These are phyloP conservation scores for Acrasis kona DNA, from an alignment of 78 protist species.

Conservation along the genomic window DNA sequence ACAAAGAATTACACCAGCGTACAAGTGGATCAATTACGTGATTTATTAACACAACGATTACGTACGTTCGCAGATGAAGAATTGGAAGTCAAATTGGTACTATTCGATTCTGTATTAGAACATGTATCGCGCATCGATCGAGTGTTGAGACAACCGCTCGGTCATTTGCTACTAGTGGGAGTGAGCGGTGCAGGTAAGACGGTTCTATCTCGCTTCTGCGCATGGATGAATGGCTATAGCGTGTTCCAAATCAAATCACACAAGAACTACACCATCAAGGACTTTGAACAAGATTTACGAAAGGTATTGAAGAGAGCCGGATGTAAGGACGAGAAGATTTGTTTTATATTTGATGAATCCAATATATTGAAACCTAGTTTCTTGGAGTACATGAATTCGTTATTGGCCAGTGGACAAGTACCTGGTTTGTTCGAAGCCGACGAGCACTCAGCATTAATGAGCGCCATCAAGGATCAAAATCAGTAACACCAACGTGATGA, in stretches of 20 bases:
- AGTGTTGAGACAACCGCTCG: conserved; percentile 87
- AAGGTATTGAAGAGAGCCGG: conserved; percentile 83
- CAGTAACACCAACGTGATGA: neutral
- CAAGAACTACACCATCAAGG: conserved; percentile 55
- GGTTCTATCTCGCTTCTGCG: conserved; percentile 73
- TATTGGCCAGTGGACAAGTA: conserved; percentile 88
- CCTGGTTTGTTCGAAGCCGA: conserved; percentile 98
- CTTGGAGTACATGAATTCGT: conserved; percentile 95
- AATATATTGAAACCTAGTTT: conserved; percentile 84
- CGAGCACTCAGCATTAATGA: conserved; percentile 61
- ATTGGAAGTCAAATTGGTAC: conserved; percentile 78
- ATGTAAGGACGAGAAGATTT: conserved; percentile 78
- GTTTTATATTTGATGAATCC: conserved; percentile 92
- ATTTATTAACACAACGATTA: conserved; percentile 63
- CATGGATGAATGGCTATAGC: conserved; percentile 74
- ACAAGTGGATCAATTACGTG: conserved; percentile 62
- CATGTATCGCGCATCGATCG: conserved; percentile 88
- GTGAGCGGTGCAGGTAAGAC: conserved; percentile 90
- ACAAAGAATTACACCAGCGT: conserved; percentile 59
- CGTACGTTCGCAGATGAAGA: conserved; percentile 86
- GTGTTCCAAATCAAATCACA: conserved; percentile 56
- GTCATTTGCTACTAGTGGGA: conserved; percentile 88
- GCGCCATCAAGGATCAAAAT: conserved; percentile 5
- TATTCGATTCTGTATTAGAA: conserved; percentile 89
- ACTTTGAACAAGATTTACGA: conserved; percentile 93